A percentile compares a stretch with the other conserved stretches of the same genome.
Evolutionary conservation across 148 eudicot genomes (phyloP).

Genomic region (Silene conica): DNA sequence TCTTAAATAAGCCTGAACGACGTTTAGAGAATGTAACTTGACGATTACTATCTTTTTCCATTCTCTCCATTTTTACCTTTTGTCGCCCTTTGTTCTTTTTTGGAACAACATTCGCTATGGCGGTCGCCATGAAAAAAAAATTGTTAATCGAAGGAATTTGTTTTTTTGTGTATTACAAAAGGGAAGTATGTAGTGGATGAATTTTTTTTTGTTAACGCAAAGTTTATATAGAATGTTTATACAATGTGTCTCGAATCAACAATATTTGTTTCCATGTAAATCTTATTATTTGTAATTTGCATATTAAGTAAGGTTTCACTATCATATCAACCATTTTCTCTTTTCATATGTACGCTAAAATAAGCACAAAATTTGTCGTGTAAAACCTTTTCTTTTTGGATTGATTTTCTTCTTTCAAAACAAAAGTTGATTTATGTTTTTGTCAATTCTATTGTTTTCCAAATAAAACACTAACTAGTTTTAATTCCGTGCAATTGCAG

Average conservation of each 20-base stretch:
- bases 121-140: not conserved
- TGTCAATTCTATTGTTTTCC: not conserved
- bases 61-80: conserved; percentile 24
- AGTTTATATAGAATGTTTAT: conserved; percentile 9
- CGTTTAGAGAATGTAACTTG: conserved; percentile 35
- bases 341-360: not conserved
- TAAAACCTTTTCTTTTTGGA: not conserved
- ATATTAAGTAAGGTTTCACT: not conserved
- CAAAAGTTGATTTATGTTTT: not conserved
- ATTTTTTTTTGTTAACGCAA: not conserved
- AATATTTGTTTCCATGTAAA: conserved; percentile 16
- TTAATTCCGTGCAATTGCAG: too few relatives aligned
- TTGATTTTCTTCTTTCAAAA: not conserved
- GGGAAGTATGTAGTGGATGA: not conserved
- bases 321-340: not conserved
- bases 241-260: conserved; percentile 6
- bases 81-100: conserved; percentile 26
- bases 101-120: conserved; percentile 21
- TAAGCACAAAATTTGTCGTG: conserved; percentile 2
- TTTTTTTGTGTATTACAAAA: conserved; percentile 17
- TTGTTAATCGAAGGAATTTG: not conserved
- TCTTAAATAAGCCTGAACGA: conserved; percentile 28
- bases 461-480: not conserved
- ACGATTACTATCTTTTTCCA: conserved; percentile 33
- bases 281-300: not conserved